Percentiles rank a stretch among this genome's conserved stretches.
Conservation (phyloP, 352 stramenopile species). For the Globisporangium alternatum region DNA sequence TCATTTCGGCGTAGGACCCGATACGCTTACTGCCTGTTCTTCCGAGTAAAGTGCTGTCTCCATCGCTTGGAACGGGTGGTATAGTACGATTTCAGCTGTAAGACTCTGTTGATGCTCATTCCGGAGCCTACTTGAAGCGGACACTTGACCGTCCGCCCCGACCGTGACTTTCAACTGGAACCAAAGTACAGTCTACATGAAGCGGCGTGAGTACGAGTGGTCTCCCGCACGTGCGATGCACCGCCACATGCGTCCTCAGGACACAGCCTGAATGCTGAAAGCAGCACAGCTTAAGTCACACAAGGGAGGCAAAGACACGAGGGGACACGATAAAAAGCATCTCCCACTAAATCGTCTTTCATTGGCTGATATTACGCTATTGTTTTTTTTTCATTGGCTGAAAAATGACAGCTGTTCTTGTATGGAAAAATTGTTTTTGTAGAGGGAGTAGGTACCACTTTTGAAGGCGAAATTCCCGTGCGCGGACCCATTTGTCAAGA, state of each 20-base stretch:
- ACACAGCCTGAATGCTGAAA: neutral
- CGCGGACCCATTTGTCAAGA: slow-evolving; percentile 1
- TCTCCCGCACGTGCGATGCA: neutral
- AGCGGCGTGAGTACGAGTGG: no score
- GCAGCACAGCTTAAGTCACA: neutral
- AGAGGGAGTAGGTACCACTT: slow-evolving; percentile 4
- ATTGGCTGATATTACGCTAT: neutral
- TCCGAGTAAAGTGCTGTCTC: no score
- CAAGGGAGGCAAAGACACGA: neutral
- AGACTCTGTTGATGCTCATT: no score
- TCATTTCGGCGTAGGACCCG: no score
- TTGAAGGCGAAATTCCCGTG: neutral
- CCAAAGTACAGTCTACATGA: no score
- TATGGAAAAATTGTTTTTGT: neutral
- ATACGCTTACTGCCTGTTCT: no score
- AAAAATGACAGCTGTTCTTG: neutral
- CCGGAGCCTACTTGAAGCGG: no score
- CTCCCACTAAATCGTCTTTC: neutral
- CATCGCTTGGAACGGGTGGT: no score
- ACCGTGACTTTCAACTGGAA: no score
- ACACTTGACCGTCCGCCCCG: no score
- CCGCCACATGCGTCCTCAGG: neutral
- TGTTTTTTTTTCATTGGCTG: neutral
- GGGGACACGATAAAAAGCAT: neutral
- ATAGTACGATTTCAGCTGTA: no score